A percentile compares a stretch with the other conserved stretches of the same genome.
These are phyloP conservation scores for Exserohilum turcica DNA, from an alignment of 2,329 filamentous ascomycete species.

Conservation along the genomic window DNA sequence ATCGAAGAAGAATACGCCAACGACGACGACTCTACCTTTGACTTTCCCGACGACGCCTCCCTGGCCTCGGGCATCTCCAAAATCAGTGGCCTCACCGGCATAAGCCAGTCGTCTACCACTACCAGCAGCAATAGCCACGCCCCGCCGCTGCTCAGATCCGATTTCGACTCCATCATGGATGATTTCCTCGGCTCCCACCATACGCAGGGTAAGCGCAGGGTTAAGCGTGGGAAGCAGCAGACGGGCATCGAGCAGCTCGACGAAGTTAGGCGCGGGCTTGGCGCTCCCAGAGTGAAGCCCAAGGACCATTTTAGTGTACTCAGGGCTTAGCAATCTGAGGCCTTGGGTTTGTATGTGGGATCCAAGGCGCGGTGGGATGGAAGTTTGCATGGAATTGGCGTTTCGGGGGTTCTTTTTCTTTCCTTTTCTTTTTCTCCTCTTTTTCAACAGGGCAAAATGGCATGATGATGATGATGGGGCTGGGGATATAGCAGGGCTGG, in stretches of 20 bases:
- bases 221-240: constrained; percentile 81
- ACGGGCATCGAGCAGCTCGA: constrained; percentile 88
- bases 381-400: constrained; percentile 3
- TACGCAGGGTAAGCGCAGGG: constrained; percentile 68
- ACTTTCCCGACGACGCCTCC: constrained; percentile 52
- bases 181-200: constrained; percentile 82
- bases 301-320: constrained; percentile 15
- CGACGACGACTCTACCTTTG: constrained; percentile 35
- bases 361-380: too few species aligned
- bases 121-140: too few species aligned
- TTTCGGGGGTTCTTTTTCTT: too few species aligned
- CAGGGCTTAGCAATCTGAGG: neutral
- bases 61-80: constrained; percentile 55
- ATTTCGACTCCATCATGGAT: constrained; percentile 91
- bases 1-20: constrained; percentile 79
- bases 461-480: too few species aligned
- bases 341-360: neutral
- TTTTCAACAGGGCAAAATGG: too few species aligned
- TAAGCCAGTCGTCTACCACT: constrained; percentile 44
- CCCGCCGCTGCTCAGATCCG: constrained; percentile 64
- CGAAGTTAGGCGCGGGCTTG: constrained; percentile 80
- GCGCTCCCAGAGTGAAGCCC: constrained; percentile 64
- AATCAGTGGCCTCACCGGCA: constrained; percentile 44
- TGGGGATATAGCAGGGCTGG: neutral
- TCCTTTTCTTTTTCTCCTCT: too few species aligned